Evolutionary conservation across 129 eudicot species (phyloP).

Genomic region (Helichrysum umbraculigerum): DNA sequence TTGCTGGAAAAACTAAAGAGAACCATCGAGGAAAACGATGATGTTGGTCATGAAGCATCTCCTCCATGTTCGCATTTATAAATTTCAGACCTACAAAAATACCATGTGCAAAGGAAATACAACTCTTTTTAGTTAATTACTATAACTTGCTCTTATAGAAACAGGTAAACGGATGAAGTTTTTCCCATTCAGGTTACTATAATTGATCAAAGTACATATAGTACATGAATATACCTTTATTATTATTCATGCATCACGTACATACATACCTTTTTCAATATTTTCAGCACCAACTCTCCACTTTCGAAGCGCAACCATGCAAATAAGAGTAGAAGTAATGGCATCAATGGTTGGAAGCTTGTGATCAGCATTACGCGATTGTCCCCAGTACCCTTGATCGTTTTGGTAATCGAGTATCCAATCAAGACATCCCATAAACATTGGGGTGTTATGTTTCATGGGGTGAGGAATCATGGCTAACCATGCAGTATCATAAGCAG

Average conservation of each 20-base stretch:
- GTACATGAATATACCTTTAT: too few relatives aligned
- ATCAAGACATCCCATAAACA: constrained; percentile 46
- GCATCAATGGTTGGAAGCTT: constrained; percentile 37
- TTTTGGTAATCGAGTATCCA: constrained; percentile 57
- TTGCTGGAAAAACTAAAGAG: constrained; percentile 48
- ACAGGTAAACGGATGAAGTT: too few relatives aligned
- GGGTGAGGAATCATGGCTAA: constrained; percentile 54
- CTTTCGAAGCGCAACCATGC: constrained; percentile 41
- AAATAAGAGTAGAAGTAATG: constrained; percentile 55
- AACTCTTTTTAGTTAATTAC: neutral
- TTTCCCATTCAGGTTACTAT: too few relatives aligned
- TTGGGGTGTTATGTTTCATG: constrained; percentile 10
- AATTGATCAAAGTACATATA: too few relatives aligned
- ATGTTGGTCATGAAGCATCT: constrained; percentile 27
- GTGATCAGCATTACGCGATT: neutral
- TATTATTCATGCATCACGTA: too few relatives aligned
- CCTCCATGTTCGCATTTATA: constrained; percentile 37
- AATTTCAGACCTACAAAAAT: constrained; percentile 43
- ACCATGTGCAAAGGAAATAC: neutral
- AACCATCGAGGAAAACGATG: constrained; percentile 50
- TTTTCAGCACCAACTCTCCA: constrained; percentile 42
- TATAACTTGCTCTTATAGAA: neutral
- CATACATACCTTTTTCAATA: constrained; percentile 39
- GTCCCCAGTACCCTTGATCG: constrained; percentile 52
- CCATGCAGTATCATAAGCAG: constrained; percentile 71